A percentile compares a stretch with the other conserved stretches of the same genome.
Evolutionary conservation across 2,329 filamentous ascomycete genomes (phyloP).

Genomic region (Ceratocystis papillata): DNA sequence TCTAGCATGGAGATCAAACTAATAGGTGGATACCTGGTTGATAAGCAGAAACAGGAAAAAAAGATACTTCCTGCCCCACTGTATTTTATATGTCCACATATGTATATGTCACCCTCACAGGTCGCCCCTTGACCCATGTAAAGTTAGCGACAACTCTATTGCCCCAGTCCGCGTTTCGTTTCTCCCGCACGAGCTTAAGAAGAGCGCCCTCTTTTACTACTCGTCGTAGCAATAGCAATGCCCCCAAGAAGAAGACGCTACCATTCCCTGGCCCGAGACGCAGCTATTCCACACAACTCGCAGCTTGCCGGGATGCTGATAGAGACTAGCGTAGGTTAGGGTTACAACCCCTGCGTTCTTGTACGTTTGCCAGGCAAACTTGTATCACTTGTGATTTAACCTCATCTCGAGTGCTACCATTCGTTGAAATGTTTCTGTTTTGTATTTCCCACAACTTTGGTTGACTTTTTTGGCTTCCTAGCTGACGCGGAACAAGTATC

Average conservation of each 20-base stretch:
- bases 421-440: not conserved
- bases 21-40: conserved; percentile 17
- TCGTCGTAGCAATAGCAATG: not conserved
- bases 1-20: conserved; percentile 3
- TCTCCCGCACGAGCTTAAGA: not conserved
- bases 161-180: not conserved
- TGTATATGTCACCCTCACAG: not conserved
- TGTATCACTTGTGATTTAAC: not conserved
- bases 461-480: not conserved
- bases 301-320: not conserved
- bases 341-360: not conserved
- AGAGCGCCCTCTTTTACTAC: not conserved
- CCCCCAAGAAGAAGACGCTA: not conserved
- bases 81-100: not conserved
- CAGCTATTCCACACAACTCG: not conserved
- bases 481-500: not conserved
- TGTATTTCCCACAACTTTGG: not conserved
- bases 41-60: conserved; percentile 13
- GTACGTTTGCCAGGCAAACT: not conserved
- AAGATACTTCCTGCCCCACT: not conserved
- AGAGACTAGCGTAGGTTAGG: not conserved
- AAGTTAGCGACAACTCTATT: not conserved
- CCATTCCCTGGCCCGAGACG: not conserved
- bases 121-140: not conserved
- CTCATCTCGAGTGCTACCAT: not conserved